These are phyloP conservation scores for Scortechinia acanthostroma DNA, from an alignment of 2,329 filamentous ascomycete species.

Conservation along the genomic window DNA sequence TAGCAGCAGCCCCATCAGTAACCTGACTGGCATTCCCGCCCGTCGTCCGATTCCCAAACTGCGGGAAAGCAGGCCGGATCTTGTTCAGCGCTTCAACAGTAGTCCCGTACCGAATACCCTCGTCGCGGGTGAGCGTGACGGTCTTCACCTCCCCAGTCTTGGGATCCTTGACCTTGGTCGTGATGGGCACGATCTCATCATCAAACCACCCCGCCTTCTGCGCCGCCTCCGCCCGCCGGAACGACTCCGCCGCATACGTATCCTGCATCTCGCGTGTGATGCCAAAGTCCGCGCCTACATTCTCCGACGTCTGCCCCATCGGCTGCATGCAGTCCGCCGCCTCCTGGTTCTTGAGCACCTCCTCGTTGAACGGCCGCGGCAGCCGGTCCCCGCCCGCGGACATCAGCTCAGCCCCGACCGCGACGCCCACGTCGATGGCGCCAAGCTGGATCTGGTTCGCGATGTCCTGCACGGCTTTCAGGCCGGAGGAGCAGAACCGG, in stretches of 20 bases:
- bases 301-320: slow-evolving; percentile 98
- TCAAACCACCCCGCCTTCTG: slow-evolving; percentile 88
- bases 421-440: slow-evolving; percentile 79
- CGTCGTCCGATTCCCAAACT: slow-evolving; percentile 79
- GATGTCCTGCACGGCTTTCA: slow-evolving; percentile 92
- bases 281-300: slow-evolving; percentile 84
- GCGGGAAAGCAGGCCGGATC: slow-evolving; percentile 82
- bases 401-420: slow-evolving; percentile 87
- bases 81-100: slow-evolving; percentile 77
- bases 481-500: slow-evolving; percentile 93
- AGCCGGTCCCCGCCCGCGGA: slow-evolving; percentile 64
- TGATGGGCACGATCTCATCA: slow-evolving; percentile 89
- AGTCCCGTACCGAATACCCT: slow-evolving; percentile 85
- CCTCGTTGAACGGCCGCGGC: slow-evolving; percentile 69
- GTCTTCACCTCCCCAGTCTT: slow-evolving; percentile 73
- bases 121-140: slow-evolving; percentile 76
- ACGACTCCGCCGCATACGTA: slow-evolving; percentile 78
- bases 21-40: slow-evolving; percentile 93
- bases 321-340: slow-evolving; percentile 81
- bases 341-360: slow-evolving; percentile 68
- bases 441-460: slow-evolving; percentile 77
- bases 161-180: slow-evolving; percentile 72
- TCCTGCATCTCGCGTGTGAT: slow-evolving; percentile 78
- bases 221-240: slow-evolving; percentile 76
- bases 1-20: slow-evolving; percentile 84